Evolutionary conservation across 805 yeast species (phyloP).

Genomic region (Metahyphopichia silvanorum): DNA sequence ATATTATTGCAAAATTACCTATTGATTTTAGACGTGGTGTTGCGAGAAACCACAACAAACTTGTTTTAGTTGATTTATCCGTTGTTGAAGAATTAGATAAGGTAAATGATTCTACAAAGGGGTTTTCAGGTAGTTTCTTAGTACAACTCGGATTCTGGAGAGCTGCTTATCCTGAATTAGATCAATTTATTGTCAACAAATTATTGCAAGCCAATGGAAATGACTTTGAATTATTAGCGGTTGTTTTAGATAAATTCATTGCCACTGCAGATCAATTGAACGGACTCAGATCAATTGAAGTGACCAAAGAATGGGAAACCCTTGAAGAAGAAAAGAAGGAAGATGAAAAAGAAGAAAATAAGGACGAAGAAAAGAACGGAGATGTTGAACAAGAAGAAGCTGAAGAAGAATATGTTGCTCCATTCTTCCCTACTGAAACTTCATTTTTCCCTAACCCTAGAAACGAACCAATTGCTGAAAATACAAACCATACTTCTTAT

Average conservation of each 20-base stretch:
- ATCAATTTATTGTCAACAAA: slow-evolving; percentile 68
- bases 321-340: slow-evolving; percentile 35
- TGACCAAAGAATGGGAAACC: slow-evolving; percentile 30
- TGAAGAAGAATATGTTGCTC: slow-evolving; percentile 26
- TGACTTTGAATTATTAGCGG: slow-evolving; percentile 75
- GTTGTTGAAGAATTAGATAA: slow-evolving; percentile 60
- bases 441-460: slow-evolving; percentile 66
- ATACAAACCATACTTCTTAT: slow-evolving; percentile 26
- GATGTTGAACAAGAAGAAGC: slow-evolving; percentile 17
- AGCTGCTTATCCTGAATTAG: slow-evolving; percentile 57
- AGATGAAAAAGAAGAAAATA: slow-evolving; percentile 18
- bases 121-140: slow-evolving; percentile 72
- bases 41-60: slow-evolving; percentile 48
- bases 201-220: slow-evolving; percentile 79
- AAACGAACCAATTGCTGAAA: slow-evolving; percentile 32
- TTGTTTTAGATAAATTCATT: slow-evolving; percentile 63
- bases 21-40: slow-evolving; percentile 48
- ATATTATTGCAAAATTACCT: slow-evolving; percentile 53
- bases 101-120: slow-evolving; percentile 54
- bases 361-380: slow-evolving; percentile 14
- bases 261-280: slow-evolving; percentile 51
- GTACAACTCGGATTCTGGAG: slow-evolving; percentile 82
- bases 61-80: slow-evolving; percentile 60
- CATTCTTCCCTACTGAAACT: slow-evolving; percentile 58
- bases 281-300: slow-evolving; percentile 35